Conservation (phyloP, 441 rosid species). For the Brassica hybrid region DNA sequence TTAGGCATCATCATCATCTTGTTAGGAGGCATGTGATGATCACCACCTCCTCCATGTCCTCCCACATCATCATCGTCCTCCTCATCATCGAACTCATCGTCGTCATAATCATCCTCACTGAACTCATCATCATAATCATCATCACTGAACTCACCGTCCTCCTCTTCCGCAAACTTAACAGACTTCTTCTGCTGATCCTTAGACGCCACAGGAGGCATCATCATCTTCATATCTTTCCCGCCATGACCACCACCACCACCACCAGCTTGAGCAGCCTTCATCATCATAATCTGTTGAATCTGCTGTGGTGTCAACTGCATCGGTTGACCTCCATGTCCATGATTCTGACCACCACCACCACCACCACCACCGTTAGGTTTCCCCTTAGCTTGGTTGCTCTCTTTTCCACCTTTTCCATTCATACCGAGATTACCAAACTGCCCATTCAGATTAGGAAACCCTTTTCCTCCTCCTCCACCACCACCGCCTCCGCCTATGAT, state of each 20-base stretch:
- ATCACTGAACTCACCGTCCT: constrained; percentile 53
- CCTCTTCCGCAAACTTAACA: constrained; percentile 70
- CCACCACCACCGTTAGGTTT: constrained; percentile 31
- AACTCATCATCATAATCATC: constrained; percentile 56
- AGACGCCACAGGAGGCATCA: constrained; percentile 30
- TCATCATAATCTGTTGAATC: constrained; percentile 57
- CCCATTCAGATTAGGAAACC: constrained; percentile 49
- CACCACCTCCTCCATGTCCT: constrained; percentile 47
- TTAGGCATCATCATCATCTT: constrained; percentile 52
- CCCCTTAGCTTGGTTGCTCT: constrained; percentile 50
- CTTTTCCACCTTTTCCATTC: constrained; percentile 70
- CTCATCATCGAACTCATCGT: constrained; percentile 53
- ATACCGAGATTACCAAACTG: constrained; percentile 61
- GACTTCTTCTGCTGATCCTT: constrained; percentile 79
- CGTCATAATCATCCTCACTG: constrained; percentile 51
- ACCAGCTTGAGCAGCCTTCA: constrained; percentile 53
- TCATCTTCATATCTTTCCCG: constrained; percentile 36
- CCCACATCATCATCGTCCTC: constrained; percentile 46
- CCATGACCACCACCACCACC: constrained; percentile 32
- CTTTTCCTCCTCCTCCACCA: constrained; percentile 57
- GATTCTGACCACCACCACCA: constrained; percentile 28
- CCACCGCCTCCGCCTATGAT: constrained; percentile 48
- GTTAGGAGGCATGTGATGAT: constrained; percentile 47
- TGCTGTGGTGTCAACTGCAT: constrained; percentile 48
- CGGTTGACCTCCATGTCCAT: constrained; percentile 34